Conservation (phyloP, 2,329 filamentous ascomycete genomes). For the Elsinoe perseae region DNA sequence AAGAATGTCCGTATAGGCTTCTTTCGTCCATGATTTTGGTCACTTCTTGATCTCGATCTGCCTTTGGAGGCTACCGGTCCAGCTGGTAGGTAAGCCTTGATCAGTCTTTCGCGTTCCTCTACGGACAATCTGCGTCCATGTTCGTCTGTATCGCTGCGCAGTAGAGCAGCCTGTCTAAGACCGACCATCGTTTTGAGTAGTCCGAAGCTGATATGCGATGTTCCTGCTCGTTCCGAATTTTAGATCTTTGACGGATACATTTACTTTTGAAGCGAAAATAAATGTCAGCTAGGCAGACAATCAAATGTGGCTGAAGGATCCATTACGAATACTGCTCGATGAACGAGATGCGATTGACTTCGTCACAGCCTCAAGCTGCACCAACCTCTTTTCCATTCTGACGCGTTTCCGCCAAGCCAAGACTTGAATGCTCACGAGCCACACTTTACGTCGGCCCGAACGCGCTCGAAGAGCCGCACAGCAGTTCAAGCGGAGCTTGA, state of each 20-base stretch:
- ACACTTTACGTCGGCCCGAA: background rate
- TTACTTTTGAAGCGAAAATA: background rate
- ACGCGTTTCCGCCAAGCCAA: slow-evolving; percentile 3
- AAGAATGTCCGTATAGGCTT: slow-evolving; percentile 19
- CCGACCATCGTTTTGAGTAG: slow-evolving; percentile 28
- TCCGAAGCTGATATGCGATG: too few species aligned
- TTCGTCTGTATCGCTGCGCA: slow-evolving; percentile 25
- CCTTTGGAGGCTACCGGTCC: background rate
- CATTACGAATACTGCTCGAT: slow-evolving; percentile 11
- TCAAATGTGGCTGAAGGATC: slow-evolving; percentile 4
- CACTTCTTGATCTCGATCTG: background rate
- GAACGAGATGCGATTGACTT: background rate
- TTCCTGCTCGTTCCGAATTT: background rate
- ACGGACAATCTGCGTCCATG: slow-evolving; percentile 24
- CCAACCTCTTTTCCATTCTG: slow-evolving; percentile 7
- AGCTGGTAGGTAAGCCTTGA: slow-evolving; percentile 29
- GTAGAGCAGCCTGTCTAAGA: slow-evolving; percentile 23
- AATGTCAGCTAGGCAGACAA: slow-evolving; percentile 1
- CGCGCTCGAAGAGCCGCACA: slow-evolving; percentile 2
- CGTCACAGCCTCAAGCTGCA: slow-evolving; percentile 6
- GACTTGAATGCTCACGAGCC: background rate
- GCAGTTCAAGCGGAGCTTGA: background rate
- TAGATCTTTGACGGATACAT: background rate
- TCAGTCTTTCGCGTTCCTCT: slow-evolving; percentile 27
- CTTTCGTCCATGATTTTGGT: slow-evolving; percentile 6